Conservation (phyloP, 345 rosid species). For the Eucalyptus regnans region DNA sequence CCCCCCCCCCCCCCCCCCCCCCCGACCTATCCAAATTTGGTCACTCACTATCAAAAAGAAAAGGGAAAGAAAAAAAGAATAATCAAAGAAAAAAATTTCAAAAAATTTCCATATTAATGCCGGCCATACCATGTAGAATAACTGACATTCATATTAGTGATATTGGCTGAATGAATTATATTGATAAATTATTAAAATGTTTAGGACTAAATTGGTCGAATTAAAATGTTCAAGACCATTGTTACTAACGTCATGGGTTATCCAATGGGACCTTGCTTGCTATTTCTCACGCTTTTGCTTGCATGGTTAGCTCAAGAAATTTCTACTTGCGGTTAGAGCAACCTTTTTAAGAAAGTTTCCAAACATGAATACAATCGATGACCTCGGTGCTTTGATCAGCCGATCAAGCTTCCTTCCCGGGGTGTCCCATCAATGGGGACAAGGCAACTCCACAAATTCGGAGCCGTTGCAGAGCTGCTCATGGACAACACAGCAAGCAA, state of each 20-base stretch:
- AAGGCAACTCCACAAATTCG: background rate
- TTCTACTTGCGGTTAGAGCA: background rate
- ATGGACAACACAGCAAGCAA: background rate
- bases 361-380: background rate
- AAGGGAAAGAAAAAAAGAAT: too few relatives aligned
- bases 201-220: too few relatives aligned
- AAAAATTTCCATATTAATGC: fast-evolving
- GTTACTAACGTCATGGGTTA: background rate
- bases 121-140: fast-evolving
- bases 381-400: background rate
- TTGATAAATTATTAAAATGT: too few relatives aligned
- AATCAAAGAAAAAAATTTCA: too few relatives aligned
- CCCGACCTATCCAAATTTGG: fast-evolving
- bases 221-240: too few relatives aligned
- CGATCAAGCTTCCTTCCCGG: background rate
- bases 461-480: background rate
- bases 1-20: too few relatives aligned
- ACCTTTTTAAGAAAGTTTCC: background rate
- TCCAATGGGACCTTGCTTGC: background rate
- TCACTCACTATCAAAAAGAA: background rate
- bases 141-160: background rate
- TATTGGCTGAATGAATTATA: too few relatives aligned
- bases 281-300: background rate
- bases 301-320: background rate
- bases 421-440: background rate